A percentile compares a stretch with the other conserved stretches of the same genome.
Evolutionary conservation across 1,284 basidiomycete genomes (phyloP).

Genomic region (Ustilago esculenta): DNA sequence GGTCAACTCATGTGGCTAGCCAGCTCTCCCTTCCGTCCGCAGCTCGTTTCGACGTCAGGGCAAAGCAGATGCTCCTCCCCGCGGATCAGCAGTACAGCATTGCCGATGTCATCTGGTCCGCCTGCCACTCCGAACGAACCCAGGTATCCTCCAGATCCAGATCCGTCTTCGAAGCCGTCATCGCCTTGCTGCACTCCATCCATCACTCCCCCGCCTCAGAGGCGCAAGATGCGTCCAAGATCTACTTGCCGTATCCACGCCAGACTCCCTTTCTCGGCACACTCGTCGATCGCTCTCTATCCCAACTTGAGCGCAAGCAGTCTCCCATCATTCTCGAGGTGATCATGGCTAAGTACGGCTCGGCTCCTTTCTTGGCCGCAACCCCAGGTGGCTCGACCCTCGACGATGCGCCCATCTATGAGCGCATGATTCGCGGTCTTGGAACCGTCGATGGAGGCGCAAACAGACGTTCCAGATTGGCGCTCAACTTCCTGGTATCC

Average conservation of each 20-base stretch:
- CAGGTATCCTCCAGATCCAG: conserved; percentile 38
- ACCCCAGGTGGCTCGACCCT: conserved; percentile 8
- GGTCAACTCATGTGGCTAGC: conserved; percentile 20
- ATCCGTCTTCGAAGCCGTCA: conserved; percentile 30
- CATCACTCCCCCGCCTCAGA: not conserved
- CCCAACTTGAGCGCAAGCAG: conserved; percentile 44
- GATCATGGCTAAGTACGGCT: conserved; percentile 39
- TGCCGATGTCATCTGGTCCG: conserved; percentile 45
- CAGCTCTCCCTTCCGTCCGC: conserved; percentile 9
- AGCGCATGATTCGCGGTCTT: conserved; percentile 44
- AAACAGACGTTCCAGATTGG: conserved; percentile 31
- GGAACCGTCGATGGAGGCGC: conserved; percentile 45
- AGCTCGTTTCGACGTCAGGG: not conserved
- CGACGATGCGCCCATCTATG: conserved; percentile 28
- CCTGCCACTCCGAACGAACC: conserved; percentile 37
- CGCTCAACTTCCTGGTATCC: conserved; percentile 25
- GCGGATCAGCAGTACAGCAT: conserved; percentile 33
- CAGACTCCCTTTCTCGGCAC: conserved; percentile 27
- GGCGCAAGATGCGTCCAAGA: not conserved
- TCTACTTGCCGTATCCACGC: conserved; percentile 12
- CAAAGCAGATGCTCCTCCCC: conserved; percentile 21
- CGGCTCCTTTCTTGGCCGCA: conserved; percentile 26
- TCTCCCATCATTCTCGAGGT: conserved; percentile 43
- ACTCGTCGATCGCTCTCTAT: conserved; percentile 26
- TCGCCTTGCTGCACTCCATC: conserved; percentile 22